Base-by-base conservation (phyloP, 345 rosid species). In the Euphorbia tirucalli region DNA sequence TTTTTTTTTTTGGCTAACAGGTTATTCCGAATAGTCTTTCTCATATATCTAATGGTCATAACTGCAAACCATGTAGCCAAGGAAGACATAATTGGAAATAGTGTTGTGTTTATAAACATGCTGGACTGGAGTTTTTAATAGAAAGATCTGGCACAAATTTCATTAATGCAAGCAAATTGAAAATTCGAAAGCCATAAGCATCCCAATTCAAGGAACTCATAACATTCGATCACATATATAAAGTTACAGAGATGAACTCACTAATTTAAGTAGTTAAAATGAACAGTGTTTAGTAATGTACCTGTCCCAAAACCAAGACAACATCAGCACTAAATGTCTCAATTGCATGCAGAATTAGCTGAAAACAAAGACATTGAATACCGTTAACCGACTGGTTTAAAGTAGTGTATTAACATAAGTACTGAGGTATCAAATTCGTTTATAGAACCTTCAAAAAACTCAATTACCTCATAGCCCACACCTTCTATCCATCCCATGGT, bases 401-500 rank as follows among this genome's bases (percentile, higher is more conserved):
- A 66, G 43, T 71, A 43, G 30, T 69, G 55, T 18, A 41, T 30
- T 19, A 48, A 62, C 50, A 62, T n/a, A 61, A 10, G 3, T 27
- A 62, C 24, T 21, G 8, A 15, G 61, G 15, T 14, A 54, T 44
- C 50, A 15, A 5, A 11, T 58, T 21, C 27, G 14, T 31, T 14
- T 24, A 58, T 24, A 65, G 49, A 24, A 57, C 44, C 24, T 48
- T 66, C 18, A 75, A 5, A 46, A 50, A 48, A 55, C 39, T 43
- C 58, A 66, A 46, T 61, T 78, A 79, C 98, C 93, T 92, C 92
- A 62, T 91, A 95, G 63, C 99, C 99, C 32, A 79, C 73, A 69
- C 92, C 96, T 61, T 95, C 97, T 81, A 95, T 89, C 99, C 96
- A 94, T 66, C 97, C 96, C 95, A 92, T 92, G 57, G 98, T 89